These are phyloP conservation scores for Plicaturopsis crispa DNA, from an alignment of 768 basidiomycete genomes.

Conservation along the genomic window DNA sequence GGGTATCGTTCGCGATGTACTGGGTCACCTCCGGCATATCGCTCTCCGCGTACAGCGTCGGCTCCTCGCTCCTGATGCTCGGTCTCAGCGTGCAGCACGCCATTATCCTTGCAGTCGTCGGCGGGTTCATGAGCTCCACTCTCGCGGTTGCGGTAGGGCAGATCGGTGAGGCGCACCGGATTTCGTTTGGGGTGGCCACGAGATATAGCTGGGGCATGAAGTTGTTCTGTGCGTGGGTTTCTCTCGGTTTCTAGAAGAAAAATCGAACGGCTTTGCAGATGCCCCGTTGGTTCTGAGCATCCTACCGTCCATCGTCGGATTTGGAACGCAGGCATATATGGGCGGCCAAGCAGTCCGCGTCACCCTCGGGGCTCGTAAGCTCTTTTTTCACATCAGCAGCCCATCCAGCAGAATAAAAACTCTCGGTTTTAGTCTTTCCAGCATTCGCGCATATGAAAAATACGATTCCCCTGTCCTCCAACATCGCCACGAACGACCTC, in stretches of 20 bases:
- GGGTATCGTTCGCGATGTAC: too few relatives aligned
- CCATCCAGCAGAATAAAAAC: conserved; percentile 7
- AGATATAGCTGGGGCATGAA: conserved; percentile 14
- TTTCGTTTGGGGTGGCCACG: conserved; percentile 12
- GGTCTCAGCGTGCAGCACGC: conserved; percentile 11
- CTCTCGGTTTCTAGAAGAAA: too few relatives aligned
- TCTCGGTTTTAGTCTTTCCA: conserved; percentile 4
- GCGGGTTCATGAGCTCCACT: conserved; percentile 8
- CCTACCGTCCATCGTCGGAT: too few relatives aligned
- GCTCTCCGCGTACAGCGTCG: conserved; percentile 10
- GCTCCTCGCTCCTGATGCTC: conserved; percentile 13
- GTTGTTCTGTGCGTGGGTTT: too few relatives aligned
- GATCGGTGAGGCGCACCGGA: conserved; percentile 15
- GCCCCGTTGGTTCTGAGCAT: too few relatives aligned
- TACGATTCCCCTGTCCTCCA: conserved; percentile 8
- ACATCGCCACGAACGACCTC: conserved; percentile 10
- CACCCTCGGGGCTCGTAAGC: too few relatives aligned
- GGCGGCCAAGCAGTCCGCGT: conserved; percentile 11
- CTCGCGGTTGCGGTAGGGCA: conserved; percentile 12
- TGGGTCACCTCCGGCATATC: conserved; percentile 12
- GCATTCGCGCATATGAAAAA: conserved; percentile 3
- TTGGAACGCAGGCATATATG: conserved; percentile 15
- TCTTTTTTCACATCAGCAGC: conserved; percentile 13
- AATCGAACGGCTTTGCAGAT: conserved; percentile 10
- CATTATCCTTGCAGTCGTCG: conserved; percentile 10